phyloP scores from a whole-genome alignment of 352 stramenopile genomes.

The Plasmopara halstedii region DNA sequence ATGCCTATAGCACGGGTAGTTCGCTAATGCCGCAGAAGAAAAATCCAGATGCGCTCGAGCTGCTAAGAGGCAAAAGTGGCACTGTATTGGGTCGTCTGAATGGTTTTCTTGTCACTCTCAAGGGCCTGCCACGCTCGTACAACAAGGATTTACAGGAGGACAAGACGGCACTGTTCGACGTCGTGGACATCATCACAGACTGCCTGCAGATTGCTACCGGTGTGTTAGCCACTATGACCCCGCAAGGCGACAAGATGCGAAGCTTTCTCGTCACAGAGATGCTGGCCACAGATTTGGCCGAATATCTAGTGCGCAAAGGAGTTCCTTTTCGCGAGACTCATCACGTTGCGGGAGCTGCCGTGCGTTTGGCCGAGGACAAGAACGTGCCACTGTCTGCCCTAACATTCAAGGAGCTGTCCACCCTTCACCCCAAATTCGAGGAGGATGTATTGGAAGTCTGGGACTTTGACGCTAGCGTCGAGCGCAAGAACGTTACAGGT shows the following conservation, averaged over 20 bases:
- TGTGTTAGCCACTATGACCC: conserved; percentile 95
- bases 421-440: conserved; percentile 86
- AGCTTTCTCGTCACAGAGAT: conserved; percentile 97
- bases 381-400: conserved; percentile 79
- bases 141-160: conserved; percentile 99
- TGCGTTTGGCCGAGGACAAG: conserved; percentile 89
- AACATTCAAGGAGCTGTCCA: conserved; percentile 84
- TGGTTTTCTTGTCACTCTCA: conserved; percentile 95
- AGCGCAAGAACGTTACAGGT: conserved; percentile 86
- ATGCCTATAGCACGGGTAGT: conserved; percentile 97
- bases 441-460: conserved; percentile 85
- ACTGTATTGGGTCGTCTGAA: conserved; percentile 92
- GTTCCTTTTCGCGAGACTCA: conserved; percentile 99
- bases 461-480: conserved; percentile 87
- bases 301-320: conserved; percentile 98
- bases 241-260: conserved; percentile 91
- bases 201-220: conserved; percentile 95
- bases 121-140: conserved; percentile 95
- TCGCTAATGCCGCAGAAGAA: conserved; percentile 99
- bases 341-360: conserved; percentile 94
- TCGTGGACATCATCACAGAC: conserved; percentile 95
- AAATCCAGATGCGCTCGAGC: conserved; percentile 98
- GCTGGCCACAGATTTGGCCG: conserved; percentile 97
- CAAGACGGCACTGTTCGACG: conserved; percentile 97
- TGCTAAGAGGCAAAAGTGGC: conserved; percentile 96